Base-by-base conservation (phyloP, 805 yeast species). In the Vanderwaltozyma verrucispora region DNA sequence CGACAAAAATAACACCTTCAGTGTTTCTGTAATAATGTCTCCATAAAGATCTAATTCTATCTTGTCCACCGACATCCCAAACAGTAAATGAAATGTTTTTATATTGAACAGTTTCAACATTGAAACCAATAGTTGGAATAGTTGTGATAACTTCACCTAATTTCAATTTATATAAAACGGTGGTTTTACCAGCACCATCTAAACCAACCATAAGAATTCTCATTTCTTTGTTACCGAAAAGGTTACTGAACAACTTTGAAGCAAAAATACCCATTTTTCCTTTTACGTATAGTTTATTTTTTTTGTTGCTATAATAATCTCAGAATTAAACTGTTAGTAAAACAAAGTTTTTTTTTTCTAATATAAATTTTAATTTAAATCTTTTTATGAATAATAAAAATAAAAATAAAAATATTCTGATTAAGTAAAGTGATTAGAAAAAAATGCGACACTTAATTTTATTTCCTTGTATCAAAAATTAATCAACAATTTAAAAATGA, bases 41-140 rank as follows among this genome's bases (percentile, higher is more conserved):
- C 97, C 97, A 89, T 67, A 89, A 74, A 45, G 97, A 96, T 72
- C 97, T 84, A 59, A 89, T 89, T 72, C 88, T 88, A 68, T 87
- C 96, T 74, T 89, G 97, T 77, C 97, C 97, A 83, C 97, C 97
- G 54, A 89, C 96, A 77, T 89, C 97, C 97, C 96, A 87, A 50
- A 87, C 96, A 43, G 95, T 86, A 71, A 87, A 87, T 33, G 94
- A 81, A 65, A 87, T 86, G 79, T 87, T 87, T 73, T 87, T 87
- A 74, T 87, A 86, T 72, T 87, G 95, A 57, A 87, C 95, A 45
- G 96, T 87, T 71, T 87, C 96, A 53, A 87, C 96, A 65, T 87
- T 87, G 80, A 87, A 87, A 59, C 96, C 96, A 67, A 87, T 87
- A 52, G 96, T 87, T 67, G 96, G 96, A 60, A 87, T 87, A 37